Percentiles rank a stretch among this genome's conserved stretches.
These are phyloP conservation scores for Bisporella sp. DNA, from an alignment of 2,329 filamentous ascomycete genomes.

Conservation along the genomic window DNA sequence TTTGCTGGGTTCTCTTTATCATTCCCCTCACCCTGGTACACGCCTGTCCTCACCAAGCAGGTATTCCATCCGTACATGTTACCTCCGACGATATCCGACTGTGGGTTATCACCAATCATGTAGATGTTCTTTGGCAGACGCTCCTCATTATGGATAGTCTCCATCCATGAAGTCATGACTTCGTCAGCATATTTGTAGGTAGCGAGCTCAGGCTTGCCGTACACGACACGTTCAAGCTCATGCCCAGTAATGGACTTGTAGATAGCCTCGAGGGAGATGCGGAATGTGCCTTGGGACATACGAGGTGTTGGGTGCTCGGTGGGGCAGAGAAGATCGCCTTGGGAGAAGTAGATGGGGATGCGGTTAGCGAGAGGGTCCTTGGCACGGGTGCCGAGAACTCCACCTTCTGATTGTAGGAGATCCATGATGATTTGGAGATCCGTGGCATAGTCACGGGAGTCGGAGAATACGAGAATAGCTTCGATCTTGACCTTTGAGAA, in stretches of 20 bases:
- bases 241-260: conserved; percentile 64
- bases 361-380: conserved; percentile 58
- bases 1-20: conserved; percentile 71
- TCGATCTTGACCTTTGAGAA: conserved; percentile 67
- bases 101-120: conserved; percentile 72
- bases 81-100: conserved; percentile 66
- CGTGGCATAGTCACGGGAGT: conserved; percentile 67
- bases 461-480: conserved; percentile 68
- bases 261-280: conserved; percentile 66
- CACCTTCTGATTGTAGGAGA: conserved; percentile 61
- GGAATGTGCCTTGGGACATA: conserved; percentile 70
- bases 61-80: conserved; percentile 83
- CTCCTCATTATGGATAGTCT: conserved; percentile 66
- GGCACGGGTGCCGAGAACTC: conserved; percentile 56
- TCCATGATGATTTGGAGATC: conserved; percentile 75
- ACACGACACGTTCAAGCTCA: conserved; percentile 68
- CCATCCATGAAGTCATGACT: conserved; percentile 68
- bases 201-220: conserved; percentile 67
- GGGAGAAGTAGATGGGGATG: conserved; percentile 69
- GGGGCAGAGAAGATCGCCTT: conserved; percentile 58
- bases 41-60: conserved; percentile 69
- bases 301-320: conserved; percentile 59
- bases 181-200: conserved; percentile 78
- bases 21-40: conserved; percentile 71
- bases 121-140: conserved; percentile 62